Conservation (phyloP, 192 early-diverging fungal species). For the Coemansia sp. region DNA sequence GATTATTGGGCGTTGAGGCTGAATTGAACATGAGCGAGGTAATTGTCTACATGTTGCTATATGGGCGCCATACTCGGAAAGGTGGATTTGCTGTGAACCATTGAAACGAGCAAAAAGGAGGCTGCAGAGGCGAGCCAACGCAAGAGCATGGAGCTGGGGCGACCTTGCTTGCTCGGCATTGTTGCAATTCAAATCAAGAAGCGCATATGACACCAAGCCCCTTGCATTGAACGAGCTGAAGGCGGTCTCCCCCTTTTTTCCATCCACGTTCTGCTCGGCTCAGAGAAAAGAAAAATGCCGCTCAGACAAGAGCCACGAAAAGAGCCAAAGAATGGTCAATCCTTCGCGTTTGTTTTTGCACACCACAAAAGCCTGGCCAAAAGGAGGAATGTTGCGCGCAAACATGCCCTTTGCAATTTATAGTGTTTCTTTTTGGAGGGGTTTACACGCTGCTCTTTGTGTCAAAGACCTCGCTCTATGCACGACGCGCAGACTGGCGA, state of each 20-base stretch:
- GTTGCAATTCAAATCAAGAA: not conserved
- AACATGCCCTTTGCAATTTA: too few relatives aligned
- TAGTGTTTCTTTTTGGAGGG: not conserved
- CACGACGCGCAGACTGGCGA: not conserved
- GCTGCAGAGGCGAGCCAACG: too few relatives aligned
- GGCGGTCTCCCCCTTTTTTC: not conserved
- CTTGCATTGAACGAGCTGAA: not conserved
- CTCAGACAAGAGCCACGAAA: not conserved
- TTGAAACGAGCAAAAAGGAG: not conserved
- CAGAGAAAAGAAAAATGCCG: not conserved
- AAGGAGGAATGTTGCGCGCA: not conserved
- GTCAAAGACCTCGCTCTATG: constrained; percentile 1
- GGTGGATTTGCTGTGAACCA: not conserved
- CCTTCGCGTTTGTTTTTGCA: not conserved
- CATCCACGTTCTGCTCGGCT: not conserved
- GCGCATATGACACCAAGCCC: not conserved
- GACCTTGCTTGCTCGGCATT: not conserved
- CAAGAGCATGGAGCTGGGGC: not conserved
- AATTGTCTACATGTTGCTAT: too few relatives aligned
- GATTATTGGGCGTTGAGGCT: not conserved
- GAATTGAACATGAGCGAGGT: too few relatives aligned
- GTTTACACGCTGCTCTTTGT: not conserved
- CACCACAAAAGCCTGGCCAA: not conserved
- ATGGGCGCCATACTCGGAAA: not conserved
- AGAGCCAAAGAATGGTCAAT: not conserved